A percentile compares a stretch with the other conserved stretches of the same genome.
Conservation (phyloP, 2,329 filamentous ascomycete genomes). For the Proliferodiscus dingleyae region DNA sequence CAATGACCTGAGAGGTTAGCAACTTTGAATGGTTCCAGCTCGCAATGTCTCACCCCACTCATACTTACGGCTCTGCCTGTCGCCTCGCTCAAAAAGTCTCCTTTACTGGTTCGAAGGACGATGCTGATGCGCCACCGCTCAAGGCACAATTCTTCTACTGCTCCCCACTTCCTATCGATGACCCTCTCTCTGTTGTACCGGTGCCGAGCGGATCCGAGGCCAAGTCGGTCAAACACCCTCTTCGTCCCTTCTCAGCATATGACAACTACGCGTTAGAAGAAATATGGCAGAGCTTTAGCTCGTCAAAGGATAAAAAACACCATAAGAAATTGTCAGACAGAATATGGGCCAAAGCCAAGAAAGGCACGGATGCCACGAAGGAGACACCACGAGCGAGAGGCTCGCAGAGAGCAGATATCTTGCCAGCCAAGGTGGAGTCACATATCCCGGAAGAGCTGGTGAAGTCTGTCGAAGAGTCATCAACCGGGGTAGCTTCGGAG, state of each 20-base stretch:
- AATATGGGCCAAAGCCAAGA: too few species aligned
- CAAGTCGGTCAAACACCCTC: slow-evolving; percentile 51
- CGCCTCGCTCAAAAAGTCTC: slow-evolving; percentile 20
- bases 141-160: slow-evolving; percentile 80
- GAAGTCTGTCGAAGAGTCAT: too few species aligned
- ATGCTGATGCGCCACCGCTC: slow-evolving; percentile 50
- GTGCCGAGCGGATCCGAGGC: slow-evolving; percentile 47
- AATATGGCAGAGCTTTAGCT: slow-evolving; percentile 63
- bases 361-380: neutral
- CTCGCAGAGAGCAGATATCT: too few species aligned
- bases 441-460: too few species aligned
- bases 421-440: too few species aligned
- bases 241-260: slow-evolving; percentile 71
- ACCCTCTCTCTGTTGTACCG: slow-evolving; percentile 68
- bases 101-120: slow-evolving; percentile 22
- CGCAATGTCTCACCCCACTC: slow-evolving; percentile 26
- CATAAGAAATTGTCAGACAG: slow-evolving; percentile 36
- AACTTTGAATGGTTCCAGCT: slow-evolving; percentile 8
- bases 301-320: slow-evolving; percentile 42
- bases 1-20: neutral
- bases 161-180: slow-evolving; percentile 77
- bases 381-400: neutral
- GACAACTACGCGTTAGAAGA: slow-evolving; percentile 78
- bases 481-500: too few species aligned
- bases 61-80: slow-evolving; percentile 31